Percentiles rank a stretch among this genome's conserved stretches.
These are phyloP conservation scores for Pythium rhizo-oryzae DNA, from an alignment of 352 stramenopile species.

Conservation along the genomic window DNA sequence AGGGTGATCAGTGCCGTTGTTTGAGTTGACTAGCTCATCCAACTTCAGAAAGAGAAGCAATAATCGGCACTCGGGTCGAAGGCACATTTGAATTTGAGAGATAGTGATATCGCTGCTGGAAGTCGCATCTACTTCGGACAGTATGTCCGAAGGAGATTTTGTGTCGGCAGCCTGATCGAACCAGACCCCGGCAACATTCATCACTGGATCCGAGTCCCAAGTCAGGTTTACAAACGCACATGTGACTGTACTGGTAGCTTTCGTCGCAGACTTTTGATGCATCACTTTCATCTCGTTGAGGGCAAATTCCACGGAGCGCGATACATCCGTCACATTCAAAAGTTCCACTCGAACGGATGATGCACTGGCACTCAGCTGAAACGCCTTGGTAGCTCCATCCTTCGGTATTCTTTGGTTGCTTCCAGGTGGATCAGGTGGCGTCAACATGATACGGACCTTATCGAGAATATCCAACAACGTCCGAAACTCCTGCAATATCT, in stretches of 20 bases:
- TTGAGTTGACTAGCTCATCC: constrained; percentile 45
- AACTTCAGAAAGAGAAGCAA: constrained; percentile 51
- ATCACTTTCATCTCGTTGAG: constrained; percentile 21
- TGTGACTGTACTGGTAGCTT: background rate
- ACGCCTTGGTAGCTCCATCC: background rate
- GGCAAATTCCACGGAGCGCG: constrained; percentile 11
- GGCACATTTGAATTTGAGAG: constrained; percentile 32
- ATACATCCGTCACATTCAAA: constrained; percentile 16
- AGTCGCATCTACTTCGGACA: constrained; percentile 8
- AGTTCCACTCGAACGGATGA: constrained; percentile 13
- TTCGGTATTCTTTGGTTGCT: background rate
- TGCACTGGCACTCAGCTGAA: constrained; percentile 6
- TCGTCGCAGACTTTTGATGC: constrained; percentile 1
- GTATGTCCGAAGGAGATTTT: constrained; percentile 2
- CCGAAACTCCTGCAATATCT: constrained; percentile 25
- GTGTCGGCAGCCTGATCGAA: constrained; percentile 33
- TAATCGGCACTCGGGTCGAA: constrained; percentile 39
- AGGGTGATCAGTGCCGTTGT: background rate
- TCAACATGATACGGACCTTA: constrained; percentile 43
- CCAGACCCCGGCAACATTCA: constrained; percentile 28
- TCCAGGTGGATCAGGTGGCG: constrained; percentile 9
- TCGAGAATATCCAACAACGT: constrained; percentile 36
- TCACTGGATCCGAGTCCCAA: constrained; percentile 19
- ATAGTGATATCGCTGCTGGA: constrained; percentile 18
- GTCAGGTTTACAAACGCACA: constrained; percentile 27